Evolutionary conservation across 129 eudicot species (phyloP).

Genomic region (Scalesia atractyloides): DNA sequence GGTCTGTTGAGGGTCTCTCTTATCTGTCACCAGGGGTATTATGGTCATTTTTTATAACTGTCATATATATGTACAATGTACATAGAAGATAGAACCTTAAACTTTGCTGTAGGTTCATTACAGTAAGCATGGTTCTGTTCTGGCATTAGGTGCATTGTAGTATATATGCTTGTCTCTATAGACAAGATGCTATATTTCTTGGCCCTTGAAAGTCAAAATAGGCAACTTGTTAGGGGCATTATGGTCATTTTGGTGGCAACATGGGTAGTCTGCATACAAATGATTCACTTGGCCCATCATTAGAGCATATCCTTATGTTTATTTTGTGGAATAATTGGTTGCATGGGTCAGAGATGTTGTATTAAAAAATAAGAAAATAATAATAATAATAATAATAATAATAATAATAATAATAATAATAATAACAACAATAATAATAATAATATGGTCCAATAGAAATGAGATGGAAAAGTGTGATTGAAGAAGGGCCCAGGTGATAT

Average conservation of each 20-base stretch:
- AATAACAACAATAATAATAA: not conserved
- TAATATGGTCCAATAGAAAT: constrained; percentile 22
- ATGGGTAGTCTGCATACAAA: not conserved
- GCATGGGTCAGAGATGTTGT: constrained; percentile 23
- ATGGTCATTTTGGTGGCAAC: constrained; percentile 14
- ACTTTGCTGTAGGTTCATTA: not conserved
- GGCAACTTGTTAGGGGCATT: constrained; percentile 17
- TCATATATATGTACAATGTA: not conserved
- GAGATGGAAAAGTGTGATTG: constrained; percentile 14
- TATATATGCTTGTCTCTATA: not conserved
- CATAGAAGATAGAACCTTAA: not conserved
- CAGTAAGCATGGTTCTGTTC: not conserved
- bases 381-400: not conserved
- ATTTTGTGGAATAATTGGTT: constrained; percentile 25
- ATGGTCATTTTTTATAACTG: constrained; percentile 1
- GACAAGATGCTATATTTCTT: not conserved
- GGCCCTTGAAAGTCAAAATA: constrained; percentile 2
- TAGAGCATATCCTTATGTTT: constrained; percentile 8
- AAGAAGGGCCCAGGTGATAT: constrained; percentile 13
- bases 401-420: not conserved
- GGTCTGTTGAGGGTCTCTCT: not conserved
- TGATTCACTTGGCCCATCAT: constrained; percentile 17
- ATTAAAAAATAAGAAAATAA: not conserved
- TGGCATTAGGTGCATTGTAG: constrained; percentile 2
- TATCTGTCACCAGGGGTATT: constrained; percentile 9